Evolutionary conservation across 352 stramenopile genomes (phyloP).

Genomic region (Lagenidium sp.): DNA sequence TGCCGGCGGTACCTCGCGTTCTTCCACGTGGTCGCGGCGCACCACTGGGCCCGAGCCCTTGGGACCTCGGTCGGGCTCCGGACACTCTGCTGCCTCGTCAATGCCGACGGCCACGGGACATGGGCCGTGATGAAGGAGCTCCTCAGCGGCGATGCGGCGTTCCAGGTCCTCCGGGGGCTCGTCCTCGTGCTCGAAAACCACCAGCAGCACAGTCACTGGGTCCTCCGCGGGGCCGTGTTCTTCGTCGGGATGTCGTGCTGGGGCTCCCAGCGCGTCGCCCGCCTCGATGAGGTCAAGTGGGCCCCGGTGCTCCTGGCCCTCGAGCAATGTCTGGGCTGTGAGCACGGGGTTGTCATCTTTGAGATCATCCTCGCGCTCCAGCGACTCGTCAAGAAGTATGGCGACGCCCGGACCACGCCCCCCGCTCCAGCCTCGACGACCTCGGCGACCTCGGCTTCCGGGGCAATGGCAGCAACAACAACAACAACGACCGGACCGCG

Average conservation of each 20-base stretch:
- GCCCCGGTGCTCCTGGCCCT: conserved; percentile 58
- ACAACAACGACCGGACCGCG: conserved; percentile 7
- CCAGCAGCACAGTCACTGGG: conserved; percentile 41
- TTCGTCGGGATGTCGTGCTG: conserved; percentile 87
- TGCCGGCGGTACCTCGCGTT: conserved; percentile 67
- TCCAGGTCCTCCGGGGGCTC: conserved; percentile 61
- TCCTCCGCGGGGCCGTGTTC: conserved; percentile 77
- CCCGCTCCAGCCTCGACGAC: neutral
- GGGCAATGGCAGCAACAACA: neutral
- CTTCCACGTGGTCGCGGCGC: conserved; percentile 59
- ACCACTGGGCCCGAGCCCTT: conserved; percentile 49
- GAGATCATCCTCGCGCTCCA: conserved; percentile 84
- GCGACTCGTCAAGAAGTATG: conserved; percentile 84
- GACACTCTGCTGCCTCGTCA: conserved; percentile 78
- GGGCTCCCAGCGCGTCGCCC: conserved; percentile 68
- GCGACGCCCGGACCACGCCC: conserved; percentile 7
- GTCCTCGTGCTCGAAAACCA: conserved; percentile 68
- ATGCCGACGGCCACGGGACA: conserved; percentile 70
- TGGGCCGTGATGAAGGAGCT: conserved; percentile 80
- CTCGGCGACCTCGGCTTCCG: neutral
- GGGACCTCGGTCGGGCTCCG: conserved; percentile 51
- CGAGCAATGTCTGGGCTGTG: conserved; percentile 44
- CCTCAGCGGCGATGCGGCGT: conserved; percentile 49
- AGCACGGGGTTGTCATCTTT: conserved; percentile 76
- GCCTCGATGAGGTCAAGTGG: conserved; percentile 72